These are phyloP conservation scores for Euphorbia tirucalli DNA, from an alignment of 345 rosid species.

Conservation along the genomic window DNA sequence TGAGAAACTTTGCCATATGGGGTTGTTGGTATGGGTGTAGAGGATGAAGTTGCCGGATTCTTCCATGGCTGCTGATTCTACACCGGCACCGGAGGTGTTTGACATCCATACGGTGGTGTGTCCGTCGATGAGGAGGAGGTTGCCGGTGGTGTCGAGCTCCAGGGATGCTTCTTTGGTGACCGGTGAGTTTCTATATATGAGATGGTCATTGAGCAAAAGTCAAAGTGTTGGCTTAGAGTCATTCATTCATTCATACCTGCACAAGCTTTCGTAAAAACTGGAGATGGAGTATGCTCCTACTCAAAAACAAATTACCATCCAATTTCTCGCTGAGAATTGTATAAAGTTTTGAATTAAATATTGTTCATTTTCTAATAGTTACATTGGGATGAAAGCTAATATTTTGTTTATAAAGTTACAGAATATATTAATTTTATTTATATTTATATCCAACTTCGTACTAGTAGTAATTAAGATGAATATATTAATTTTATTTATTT, in stretches of 20 bases:
- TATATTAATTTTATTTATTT: too few relatives aligned
- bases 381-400: too few relatives aligned
- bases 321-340: background rate
- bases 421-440: too few relatives aligned
- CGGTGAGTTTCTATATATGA: constrained; percentile 69
- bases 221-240: constrained; percentile 23
- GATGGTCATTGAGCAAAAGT: constrained; percentile 45
- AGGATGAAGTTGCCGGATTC: constrained; percentile 89
- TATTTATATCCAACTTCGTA: too few relatives aligned
- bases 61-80: constrained; percentile 48
- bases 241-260: constrained; percentile 38
- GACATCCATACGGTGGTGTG: constrained; percentile 57
- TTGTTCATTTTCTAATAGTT: too few relatives aligned
- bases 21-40: constrained; percentile 29
- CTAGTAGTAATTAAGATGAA: too few relatives aligned
- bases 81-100: constrained; percentile 63
- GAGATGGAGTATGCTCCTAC: constrained; percentile 11
- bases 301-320: constrained; percentile 9
- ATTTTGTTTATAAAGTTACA: too few relatives aligned
- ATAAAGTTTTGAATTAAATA: too few relatives aligned
- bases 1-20: constrained; percentile 74
- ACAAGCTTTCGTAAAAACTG: constrained; percentile 36
- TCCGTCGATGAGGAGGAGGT: constrained; percentile 62
- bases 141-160: constrained; percentile 73
- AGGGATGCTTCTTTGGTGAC: constrained; percentile 63